A percentile compares a stretch with the other conserved stretches of the same genome.
phyloP scores from a whole-genome alignment of 2,329 filamentous ascomycete genomes.

The Cordyceps cicadae region DNA sequence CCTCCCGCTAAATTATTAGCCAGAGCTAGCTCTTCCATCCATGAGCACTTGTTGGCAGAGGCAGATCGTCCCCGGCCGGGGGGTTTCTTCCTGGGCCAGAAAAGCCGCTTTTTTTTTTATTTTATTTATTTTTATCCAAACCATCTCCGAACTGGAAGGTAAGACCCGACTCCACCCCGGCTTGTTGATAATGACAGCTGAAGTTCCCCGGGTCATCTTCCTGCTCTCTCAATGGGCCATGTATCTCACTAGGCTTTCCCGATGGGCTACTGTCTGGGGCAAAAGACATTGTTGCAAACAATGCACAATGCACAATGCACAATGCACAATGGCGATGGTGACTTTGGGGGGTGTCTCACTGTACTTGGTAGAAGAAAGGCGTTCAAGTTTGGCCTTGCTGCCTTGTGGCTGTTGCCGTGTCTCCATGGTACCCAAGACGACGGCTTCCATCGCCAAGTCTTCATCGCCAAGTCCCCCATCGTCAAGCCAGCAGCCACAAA shows the following conservation, averaged over 20 bases:
- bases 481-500: slow-evolving; percentile 2
- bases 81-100: background rate
- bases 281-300: background rate
- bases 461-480: slow-evolving; percentile 4
- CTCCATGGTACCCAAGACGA: background rate
- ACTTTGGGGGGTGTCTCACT: no score
- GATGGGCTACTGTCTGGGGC: background rate
- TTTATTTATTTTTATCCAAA: background rate
- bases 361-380: no score
- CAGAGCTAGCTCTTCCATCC: background rate
- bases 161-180: background rate
- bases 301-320: background rate
- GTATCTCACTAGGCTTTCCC: background rate
- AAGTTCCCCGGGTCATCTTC: background rate
- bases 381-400: no score
- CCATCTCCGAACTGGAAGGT: slow-evolving; percentile 2
- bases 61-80: background rate
- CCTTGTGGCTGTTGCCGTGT: background rate
- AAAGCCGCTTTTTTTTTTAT: background rate
- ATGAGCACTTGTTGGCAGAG: background rate
- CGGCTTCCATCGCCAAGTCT: background rate
- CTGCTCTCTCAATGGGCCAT: background rate
- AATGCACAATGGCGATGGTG: background rate
- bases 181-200: background rate
- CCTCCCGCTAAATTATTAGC: background rate